Percentiles rank a stretch among this genome's conserved stretches.
These are phyloP conservation scores for Pythium apleroticum DNA, from an alignment of 352 stramenopile genomes.

Conservation along the genomic window DNA sequence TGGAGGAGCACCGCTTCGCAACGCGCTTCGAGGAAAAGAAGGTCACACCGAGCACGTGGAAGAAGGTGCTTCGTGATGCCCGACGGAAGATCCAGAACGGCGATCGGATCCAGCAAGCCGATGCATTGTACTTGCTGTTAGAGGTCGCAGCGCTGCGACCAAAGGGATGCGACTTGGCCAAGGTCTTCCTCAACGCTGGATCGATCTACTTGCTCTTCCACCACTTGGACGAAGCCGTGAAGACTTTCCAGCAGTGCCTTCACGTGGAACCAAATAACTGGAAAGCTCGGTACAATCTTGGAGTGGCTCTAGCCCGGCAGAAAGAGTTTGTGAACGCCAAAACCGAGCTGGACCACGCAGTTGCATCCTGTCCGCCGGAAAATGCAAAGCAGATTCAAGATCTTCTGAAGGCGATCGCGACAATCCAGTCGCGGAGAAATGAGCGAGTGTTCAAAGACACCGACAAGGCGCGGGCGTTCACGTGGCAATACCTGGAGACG, in stretches of 20 bases:
- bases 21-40: conserved; percentile 52
- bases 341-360: conserved; percentile 38
- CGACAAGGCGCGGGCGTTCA: conserved; percentile 43
- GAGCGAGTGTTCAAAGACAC: conserved; percentile 34
- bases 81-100: conserved; percentile 30
- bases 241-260: conserved; percentile 49
- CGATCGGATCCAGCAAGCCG: conserved; percentile 35
- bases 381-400: conserved; percentile 5
- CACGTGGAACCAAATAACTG: conserved; percentile 35
- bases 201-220: conserved; percentile 57
- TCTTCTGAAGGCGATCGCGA: conserved; percentile 49
- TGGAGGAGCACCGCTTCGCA: conserved; percentile 54
- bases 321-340: conserved; percentile 50
- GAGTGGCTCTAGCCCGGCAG: conserved; percentile 41
- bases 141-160: conserved; percentile 53
- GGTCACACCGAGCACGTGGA: conserved; percentile 48
- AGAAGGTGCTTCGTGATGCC: conserved; percentile 28
- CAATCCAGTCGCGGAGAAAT: conserved; percentile 37
- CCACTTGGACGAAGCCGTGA: conserved; percentile 49
- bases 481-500: conserved; percentile 43
- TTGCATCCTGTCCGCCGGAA: conserved; percentile 9
- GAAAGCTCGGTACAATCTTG: conserved; percentile 55
- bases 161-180: conserved; percentile 29
- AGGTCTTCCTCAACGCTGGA: conserved; percentile 49
- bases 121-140: conserved; percentile 58